phyloP scores from a whole-genome alignment of 768 basidiomycete species.

The Kondoa malvinella region DNA sequence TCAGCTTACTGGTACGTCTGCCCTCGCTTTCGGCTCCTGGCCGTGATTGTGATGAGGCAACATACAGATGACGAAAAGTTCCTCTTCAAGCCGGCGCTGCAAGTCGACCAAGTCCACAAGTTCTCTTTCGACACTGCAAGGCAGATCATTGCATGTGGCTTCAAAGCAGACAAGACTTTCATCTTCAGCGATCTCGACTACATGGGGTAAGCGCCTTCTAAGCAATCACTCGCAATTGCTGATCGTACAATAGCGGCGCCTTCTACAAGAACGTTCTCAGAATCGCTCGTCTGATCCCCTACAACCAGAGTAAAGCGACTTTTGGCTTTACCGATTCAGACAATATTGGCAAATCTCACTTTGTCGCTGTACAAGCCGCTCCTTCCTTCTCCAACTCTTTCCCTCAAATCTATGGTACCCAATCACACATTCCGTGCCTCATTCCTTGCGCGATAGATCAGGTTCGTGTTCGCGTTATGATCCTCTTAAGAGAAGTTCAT shows the following conservation, averaged over 20 bases:
- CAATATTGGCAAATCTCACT: conserved; percentile 95
- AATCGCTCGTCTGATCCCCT: conserved; percentile 80
- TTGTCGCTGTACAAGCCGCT: conserved; percentile 83
- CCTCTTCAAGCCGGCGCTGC: conserved; percentile 86
- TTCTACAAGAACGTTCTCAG: conserved; percentile 91
- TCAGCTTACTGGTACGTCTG: conserved; percentile 71
- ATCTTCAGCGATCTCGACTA: conserved; percentile 87
- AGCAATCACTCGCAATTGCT: background rate
- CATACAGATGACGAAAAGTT: conserved; percentile 88
- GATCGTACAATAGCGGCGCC: conserved; percentile 41
- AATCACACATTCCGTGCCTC: conserved; percentile 67
- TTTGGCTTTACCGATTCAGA: conserved; percentile 96
- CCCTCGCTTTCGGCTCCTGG: no score
- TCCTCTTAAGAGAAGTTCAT: background rate
- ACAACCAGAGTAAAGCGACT: conserved; percentile 80
- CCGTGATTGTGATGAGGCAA: background rate
- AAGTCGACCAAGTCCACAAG: conserved; percentile 64
- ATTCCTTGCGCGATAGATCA: conserved; percentile 93
- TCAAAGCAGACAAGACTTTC: conserved; percentile 79
- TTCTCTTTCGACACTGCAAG: conserved; percentile 75
- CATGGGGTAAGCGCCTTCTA: conserved; percentile 40
- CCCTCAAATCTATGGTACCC: conserved; percentile 83
- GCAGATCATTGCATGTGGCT: conserved; percentile 93
- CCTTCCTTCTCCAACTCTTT: conserved; percentile 97
- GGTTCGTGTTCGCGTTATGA: conserved; percentile 35